Evolutionary conservation across 441 rosid genomes (phyloP), one percentile per base, ranked within the genome.

Genomic region (Viola pubescens): DNA sequence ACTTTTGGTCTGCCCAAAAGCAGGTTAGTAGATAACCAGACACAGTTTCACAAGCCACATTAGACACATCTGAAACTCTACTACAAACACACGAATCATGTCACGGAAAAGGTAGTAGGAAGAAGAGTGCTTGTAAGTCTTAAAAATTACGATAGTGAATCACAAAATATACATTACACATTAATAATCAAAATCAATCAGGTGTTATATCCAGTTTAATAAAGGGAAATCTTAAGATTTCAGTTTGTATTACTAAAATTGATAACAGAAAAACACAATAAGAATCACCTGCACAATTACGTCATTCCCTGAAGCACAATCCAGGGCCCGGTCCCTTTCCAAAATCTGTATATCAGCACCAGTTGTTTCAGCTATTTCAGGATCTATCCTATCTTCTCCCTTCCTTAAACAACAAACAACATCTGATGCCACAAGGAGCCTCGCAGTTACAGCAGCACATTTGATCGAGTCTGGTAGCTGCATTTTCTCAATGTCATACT

Each of bases 251-350:
- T 52, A 34, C 19, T 16, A 16, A 16, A 57, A 42, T 54, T 37
- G 12, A 13, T 52, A 41, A 5, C n/a, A 48, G 8, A 7, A 16
- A 4, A 19, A 64, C 4, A 62, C 19, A 48, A 12, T 49, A 3
- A 12, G 2, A 63, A 44, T 49, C 63, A 86, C 92, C 89, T 86
- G 82, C 56, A 82, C 60, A 11, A 78, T 61, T 60, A 75, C 70
- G 74, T 78, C 85, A 66, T 75, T 67, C 70, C 69, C 70, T 41
- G 74, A 71, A 49, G 66, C 54, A 58, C 19, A 56, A 62, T 64
- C 73, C 13, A 51, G 34, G 57, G 58, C 37, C 57, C 65, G 71
- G 16, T 75, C 63, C 56, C 56, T 73, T 59, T 60, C 70, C 54
- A 78, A 44, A n/a, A 86, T 67, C 52, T 59, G 75, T 14, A 86